Evolutionary conservation across 495 filamentous ascomycete species (phyloP), one percentile per base, ranked within the genome.

Genomic region (Aspergillus sparsus): DNA sequence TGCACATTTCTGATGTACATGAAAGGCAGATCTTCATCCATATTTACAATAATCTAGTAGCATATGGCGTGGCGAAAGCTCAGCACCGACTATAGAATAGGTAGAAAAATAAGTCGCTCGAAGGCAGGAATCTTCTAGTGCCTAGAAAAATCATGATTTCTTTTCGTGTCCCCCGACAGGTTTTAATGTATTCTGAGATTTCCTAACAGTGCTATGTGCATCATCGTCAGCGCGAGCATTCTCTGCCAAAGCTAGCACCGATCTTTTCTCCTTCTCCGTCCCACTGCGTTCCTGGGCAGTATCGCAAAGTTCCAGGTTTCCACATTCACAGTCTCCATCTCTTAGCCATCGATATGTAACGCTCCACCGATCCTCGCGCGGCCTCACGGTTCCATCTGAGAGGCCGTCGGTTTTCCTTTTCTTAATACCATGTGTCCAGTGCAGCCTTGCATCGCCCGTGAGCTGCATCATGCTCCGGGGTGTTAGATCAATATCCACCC

Each of bases 371-470:
- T 75, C 61, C 4, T 42, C 68, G 0, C 74, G 60, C 36, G 62
- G 44, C 39, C 74, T 63, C 12, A 71, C 61, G 11, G 67, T 69
- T 5, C 71, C 74, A 66, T 74, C 71, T 0, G 66, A 7, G 10
- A 77, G 36, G 1, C 58, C 66, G 63, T 77, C 74, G 3, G 65
- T 77, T 61, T 77, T 77, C 27, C 73, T 64, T 58, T 77, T 77
- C 61, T 67, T 73, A 32, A 77, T 77, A 6, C 73, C 73, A 69
- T 77, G 74, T 6, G 74, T 75, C 74, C 74, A 77, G 68, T 74
- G 70, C 55, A 77, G 44, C 35, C 74, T 64, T n/a, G 73, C 65
- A 16, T 74, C 73, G 0, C 70, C 69, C 7, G 63, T 64, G 60
- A 75, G 66, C 55, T 73, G 64, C 74, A 77, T 77, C 73, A 77